Base-by-base conservation (phyloP, 1,284 basidiomycete genomes). In the Fistulina hepatica region DNA sequence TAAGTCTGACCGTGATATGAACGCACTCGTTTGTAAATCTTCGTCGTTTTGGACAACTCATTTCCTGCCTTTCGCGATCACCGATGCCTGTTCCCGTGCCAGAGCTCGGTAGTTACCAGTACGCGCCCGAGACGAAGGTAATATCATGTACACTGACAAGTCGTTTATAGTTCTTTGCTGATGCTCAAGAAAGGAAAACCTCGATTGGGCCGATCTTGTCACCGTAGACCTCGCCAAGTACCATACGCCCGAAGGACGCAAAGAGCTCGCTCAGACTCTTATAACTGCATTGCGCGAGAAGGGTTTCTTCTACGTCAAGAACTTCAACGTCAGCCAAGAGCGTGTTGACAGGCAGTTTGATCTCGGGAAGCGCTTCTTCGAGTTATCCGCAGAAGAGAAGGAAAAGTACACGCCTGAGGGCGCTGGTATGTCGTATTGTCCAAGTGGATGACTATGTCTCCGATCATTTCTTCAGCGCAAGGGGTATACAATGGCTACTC, bases 161-260 rank as follows among this genome's bases (percentile, higher is more conserved):
- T 21, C 15, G 8, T n/a, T 16, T 15, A 13, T 13, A 12, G 19
- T 21, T 13, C 32, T 39, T 38, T 13, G 24, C 4, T 16, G 21
- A n/a, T n/a, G 10, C 6, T 5, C 10, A 22, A n/a, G 9, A 12
- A 41, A 66, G 65, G 63, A 63, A 40, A 51, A 58, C 41, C 56
- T 67, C 34, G 64, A 69, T 40, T 71, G 65, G 63, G 71, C 71
- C 0, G 70, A 72, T 21, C 58, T 73, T n/a, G 57, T 65, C 34
- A 67, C 64, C 17, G 53, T 75, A 28, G 72, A 75, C 52, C 54
- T 75, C 33, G 57, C 58, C 40, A 52, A 60, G 22, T 59, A 59
- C 43, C 46, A 46, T 16, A 67, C 61, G 2, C 62, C 63, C 0
- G 64, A 67, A 43, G 68, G 64, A 31, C 66, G 63, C 55, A 59